Base-by-base conservation (phyloP, 2,329 filamentous ascomycete genomes). In the Berkeleyomyces rouxiae region DNA sequence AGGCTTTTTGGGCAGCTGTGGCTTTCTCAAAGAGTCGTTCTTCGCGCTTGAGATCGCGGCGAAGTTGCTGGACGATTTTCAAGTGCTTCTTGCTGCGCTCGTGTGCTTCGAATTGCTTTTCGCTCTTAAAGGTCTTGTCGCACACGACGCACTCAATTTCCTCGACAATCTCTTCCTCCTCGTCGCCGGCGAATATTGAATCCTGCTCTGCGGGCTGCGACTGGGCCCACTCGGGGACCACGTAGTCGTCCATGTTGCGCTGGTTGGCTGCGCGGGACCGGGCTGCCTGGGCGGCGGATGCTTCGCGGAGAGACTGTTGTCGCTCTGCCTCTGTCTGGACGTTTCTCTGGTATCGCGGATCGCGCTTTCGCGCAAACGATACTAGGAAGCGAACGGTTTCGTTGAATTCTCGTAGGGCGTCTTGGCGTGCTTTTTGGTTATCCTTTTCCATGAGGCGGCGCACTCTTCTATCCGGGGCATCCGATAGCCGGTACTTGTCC, bases 51-150 rank as follows among this genome's bases (percentile, higher is more conserved):
- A 99, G 95, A 71, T 93, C 85, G 69, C 82, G 80, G 68, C 83
- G 84, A 46, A 99, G 74, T 65, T 90, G 82, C 67, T 91, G 85
- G 5, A 96, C 80, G 2, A 90, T 86, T 71, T 96, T 97, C 65
- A 85, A 74, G 69, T 99, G 93, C 74, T 97, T 99, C 72, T 96
- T 99, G 77, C 92, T 97, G 75, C 87, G 90, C 74, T 96, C 91
- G 69, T 99, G 93, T 2, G 87, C 86, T 69, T 95, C 85, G 65
- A 87, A 90, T 70, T 97, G 92, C 67, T 90, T 90, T 70, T 95
- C 88, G 69, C 91, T 97, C 74, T 96, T 82, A 74, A 97, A 99
- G 0, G 75, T 79, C 67, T 87, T 89, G 67, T 83, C 81, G 72
- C 93, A 97, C 3, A 84, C 81, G 2, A 86, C 81, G 70, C 93